Base-by-base conservation (phyloP, 2,329 filamentous ascomycete genomes). In the Beauveria australis region DNA sequence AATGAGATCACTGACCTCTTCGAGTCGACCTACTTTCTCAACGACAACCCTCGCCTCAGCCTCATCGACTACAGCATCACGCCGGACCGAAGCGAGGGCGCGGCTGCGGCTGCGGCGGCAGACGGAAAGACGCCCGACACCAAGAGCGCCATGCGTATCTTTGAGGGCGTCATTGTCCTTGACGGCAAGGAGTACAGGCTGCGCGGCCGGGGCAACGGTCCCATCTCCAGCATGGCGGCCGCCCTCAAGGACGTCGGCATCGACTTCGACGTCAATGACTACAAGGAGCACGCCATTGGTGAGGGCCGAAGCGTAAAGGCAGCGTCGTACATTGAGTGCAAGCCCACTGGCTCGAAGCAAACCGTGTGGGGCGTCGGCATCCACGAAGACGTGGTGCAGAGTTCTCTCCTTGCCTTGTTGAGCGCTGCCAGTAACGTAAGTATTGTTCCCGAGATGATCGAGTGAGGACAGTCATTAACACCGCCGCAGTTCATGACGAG, bases 201-300 rank as follows among this genome's bases (percentile, higher is more conserved):
- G 63, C 83, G 82, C 37, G 93, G 94, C 63, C 83, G 87, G 10
- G 93, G 93, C 40, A 96, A 92, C 70, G 93, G 93, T 69, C 91
- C 93, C 40, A 91, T 97, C 67, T 97, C 92, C 3, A 91, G 89
- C 64, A 77, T 97, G 70, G 91, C 91, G 2, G 87, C 91, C 67
- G 93, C 92, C 18, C 81, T 99, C 48, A 84, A 85, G 67, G 80
- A 81, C 18, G 76, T 97, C 40, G 90, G 91, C 62, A 88, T 97
- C 64, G 88, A 95, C 69, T 79, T 97, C 26, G 93, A 97, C 70
- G 91, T 97, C 56, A 84, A 87, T 51, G 91, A 97, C 73, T 97
- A 97, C 80, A 96, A 95, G 79, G 94, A 97, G 75, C 93, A 97
- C 75, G 89, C 92, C 30, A 92, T 97, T 67, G 91, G 91, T 65